phyloP scores from a whole-genome alignment of 2,329 filamentous ascomycete species.

The Fusarium sambucinum region DNA sequence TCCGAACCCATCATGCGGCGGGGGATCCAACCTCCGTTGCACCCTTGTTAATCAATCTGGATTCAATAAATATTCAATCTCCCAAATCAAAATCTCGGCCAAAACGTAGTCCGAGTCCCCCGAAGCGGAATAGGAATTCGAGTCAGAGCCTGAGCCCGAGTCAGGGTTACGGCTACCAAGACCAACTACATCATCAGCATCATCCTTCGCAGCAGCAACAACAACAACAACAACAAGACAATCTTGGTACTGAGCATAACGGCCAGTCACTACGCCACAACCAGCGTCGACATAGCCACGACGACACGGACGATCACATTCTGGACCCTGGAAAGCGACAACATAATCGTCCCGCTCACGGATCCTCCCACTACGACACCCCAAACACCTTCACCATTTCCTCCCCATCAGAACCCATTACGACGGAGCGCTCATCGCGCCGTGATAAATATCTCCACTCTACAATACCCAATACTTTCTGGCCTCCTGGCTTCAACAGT shows the following conservation, averaged over 20 bases:
- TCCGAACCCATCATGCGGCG: conserved; percentile 65
- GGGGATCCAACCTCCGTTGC: conserved; percentile 68
- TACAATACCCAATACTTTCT: conserved; percentile 48
- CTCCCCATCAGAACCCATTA: conserved; percentile 23
- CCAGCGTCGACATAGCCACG: conserved; percentile 40
- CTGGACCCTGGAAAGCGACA: conserved; percentile 40
- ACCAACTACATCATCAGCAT: conserved; percentile 35
- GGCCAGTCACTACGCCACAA: conserved; percentile 35
- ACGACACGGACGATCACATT: conserved; percentile 32
- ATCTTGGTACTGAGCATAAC: conserved; percentile 16
- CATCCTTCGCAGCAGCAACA: conserved; percentile 1
- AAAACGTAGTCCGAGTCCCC: conserved; percentile 41
- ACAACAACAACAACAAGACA: conserved; percentile 10
- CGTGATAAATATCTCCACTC: conserved; percentile 65
- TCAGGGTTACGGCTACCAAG: conserved; percentile 33
- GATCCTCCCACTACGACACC: conserved; percentile 23
- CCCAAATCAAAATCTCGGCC: conserved; percentile 38
- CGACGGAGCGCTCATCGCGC: conserved; percentile 56
- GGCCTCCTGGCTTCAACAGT: conserved; percentile 62
- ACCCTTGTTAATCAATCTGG: conserved; percentile 66
- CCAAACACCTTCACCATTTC: conserved; percentile 41
- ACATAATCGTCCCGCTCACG: conserved; percentile 43
- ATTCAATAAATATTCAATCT: conserved; percentile 61
- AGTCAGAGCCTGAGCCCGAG: conserved; percentile 34
- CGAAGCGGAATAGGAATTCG: conserved; percentile 26